Conservation (phyloP, 2,329 filamentous ascomycete species). For the Colletotrichum phormii region DNA sequence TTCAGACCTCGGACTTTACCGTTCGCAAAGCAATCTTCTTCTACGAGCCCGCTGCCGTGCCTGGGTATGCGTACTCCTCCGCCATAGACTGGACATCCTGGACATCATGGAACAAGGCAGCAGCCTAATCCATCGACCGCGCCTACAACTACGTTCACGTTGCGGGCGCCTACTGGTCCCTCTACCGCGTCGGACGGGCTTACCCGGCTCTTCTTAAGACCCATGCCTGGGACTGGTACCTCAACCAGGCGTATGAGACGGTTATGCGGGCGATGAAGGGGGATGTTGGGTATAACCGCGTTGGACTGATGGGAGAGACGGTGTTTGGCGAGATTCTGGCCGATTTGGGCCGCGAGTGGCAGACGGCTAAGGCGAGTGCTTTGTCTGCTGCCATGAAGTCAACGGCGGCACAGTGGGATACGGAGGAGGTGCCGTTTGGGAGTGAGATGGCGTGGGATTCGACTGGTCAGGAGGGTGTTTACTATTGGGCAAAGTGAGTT, state of each 20-base stretch:
- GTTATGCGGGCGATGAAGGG: slow-evolving; percentile 51
- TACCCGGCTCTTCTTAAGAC: slow-evolving; percentile 56
- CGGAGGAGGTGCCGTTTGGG: slow-evolving; percentile 64
- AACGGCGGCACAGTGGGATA: slow-evolving; percentile 61
- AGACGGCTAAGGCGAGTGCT: slow-evolving; percentile 50
- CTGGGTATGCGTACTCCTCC: slow-evolving; percentile 56
- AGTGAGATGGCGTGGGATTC: slow-evolving; percentile 74
- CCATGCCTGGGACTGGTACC: slow-evolving; percentile 64
- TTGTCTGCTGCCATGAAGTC: slow-evolving; percentile 59
- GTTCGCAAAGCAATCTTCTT: slow-evolving; percentile 69
- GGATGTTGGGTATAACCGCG: slow-evolving; percentile 56
- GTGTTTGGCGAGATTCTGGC: slow-evolving; percentile 64
- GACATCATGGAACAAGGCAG: slow-evolving; percentile 61
- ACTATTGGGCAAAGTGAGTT: slow-evolving; percentile 64
- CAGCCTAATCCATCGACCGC: slow-evolving; percentile 58
- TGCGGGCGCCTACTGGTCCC: slow-evolving; percentile 64
- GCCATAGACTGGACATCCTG: slow-evolving; percentile 61
- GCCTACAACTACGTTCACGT: slow-evolving; percentile 72
- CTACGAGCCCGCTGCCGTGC: slow-evolving; percentile 59
- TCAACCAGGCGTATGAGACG: slow-evolving; percentile 64
- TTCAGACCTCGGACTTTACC: slow-evolving; percentile 57
- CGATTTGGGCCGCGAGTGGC: slow-evolving; percentile 61
- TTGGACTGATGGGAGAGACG: slow-evolving; percentile 70
- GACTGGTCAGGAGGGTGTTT: slow-evolving; percentile 70
- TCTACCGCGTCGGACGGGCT: slow-evolving; percentile 65